Base-by-base conservation (phyloP, 768 basidiomycete species). In the Tulasnella calospora region DNA sequence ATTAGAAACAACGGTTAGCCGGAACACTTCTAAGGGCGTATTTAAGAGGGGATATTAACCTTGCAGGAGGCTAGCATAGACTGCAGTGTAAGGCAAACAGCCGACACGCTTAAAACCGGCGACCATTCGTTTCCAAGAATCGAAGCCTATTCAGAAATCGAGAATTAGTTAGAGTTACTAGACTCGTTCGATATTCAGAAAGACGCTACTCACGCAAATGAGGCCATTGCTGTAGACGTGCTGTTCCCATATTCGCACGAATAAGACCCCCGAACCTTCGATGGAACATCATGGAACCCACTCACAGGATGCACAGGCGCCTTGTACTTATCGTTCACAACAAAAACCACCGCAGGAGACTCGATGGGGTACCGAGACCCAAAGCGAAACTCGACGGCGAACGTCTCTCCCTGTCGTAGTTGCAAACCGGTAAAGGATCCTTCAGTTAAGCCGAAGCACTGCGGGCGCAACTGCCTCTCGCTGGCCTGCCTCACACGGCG, bases 61-160 rank as follows among this genome's bases (percentile, higher is more conserved):
- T 94, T 96, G 89, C 93, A 94, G 9, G 92, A 94, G 33, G 94
- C 95, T 78, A 96, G 88, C 95, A 96, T 96, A 82, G 92, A 94
- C 85, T 96, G 95, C 71, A 96, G 84, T 4, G 94, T 95, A 23
- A 95, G 89, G 82, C 93, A 95, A 61, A 95, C 90, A 2, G 93
- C 89, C 27, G 74, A 38, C 15, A 79, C 80, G 71, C 92, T 94
- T 80, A 95, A 85, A n/a, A 94, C 93, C 0, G 94, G 94, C 13
- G 92, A 94, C 94, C 94, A 95, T 80, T 95, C 94, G 81, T 89
- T 92, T 36, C 94, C 95, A 10, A 96, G 89, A 78, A 96, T 95
- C 19, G 93, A 94, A 27, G 74, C 73, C 74, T 79, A 40, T 36
- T n/a, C 33, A 1, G 44, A 19, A 79, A 71, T 77, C 17, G 33